A percentile compares a stretch with the other conserved stretches of the same genome.
These are phyloP conservation scores for Pichia sp. DNA, from an alignment of 1,139 yeast species.

Conservation along the genomic window DNA sequence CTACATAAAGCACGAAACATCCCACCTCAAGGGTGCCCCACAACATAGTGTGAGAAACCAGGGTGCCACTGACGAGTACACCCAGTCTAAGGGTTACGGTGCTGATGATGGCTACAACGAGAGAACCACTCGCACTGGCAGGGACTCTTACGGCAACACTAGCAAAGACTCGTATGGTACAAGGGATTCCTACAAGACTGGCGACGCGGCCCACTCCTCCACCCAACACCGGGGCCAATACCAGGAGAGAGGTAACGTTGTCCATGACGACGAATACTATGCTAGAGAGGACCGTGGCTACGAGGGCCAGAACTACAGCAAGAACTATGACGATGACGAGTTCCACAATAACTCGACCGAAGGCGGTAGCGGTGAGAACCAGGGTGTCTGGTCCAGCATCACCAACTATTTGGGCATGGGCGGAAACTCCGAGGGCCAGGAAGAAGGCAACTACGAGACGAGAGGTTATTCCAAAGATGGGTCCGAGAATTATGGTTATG, in stretches of 20 bases:
- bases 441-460: background rate
- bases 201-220: too few species aligned
- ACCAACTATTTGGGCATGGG: slow-evolving; percentile 10
- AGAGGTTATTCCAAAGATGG: background rate
- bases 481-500: background rate
- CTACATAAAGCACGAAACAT: background rate
- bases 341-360: background rate
- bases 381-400: slow-evolving; percentile 9
- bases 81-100: background rate
- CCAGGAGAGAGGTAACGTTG: too few species aligned
- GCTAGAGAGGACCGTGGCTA: too few species aligned
- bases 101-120: background rate
- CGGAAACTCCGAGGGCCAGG: background rate
- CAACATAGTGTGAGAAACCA: background rate
- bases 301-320: background rate
- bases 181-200: background rate
- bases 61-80: background rate
- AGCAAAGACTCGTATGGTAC: background rate
- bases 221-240: too few species aligned
- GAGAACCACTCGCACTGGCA: background rate
- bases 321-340: background rate
- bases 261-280: too few species aligned
- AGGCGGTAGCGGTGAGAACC: background rate
- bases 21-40: background rate
- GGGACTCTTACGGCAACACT: background rate